A percentile compares a stretch with the other conserved stretches of the same genome.
phyloP scores from a whole-genome alignment of 164 flowering plant genomes.

The Amborella trichopoda region DNA sequence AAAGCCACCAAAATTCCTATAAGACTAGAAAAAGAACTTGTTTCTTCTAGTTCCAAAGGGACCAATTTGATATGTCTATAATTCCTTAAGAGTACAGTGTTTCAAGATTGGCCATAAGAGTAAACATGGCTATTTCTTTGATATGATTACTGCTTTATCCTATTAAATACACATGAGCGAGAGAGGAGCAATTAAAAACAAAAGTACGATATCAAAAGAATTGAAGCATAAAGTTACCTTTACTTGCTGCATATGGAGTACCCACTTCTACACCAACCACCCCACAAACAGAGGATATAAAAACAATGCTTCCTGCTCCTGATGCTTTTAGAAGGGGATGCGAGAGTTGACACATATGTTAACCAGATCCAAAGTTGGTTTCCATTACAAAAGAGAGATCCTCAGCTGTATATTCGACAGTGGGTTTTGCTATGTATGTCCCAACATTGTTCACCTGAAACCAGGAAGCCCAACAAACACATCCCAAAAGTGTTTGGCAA shows the following conservation, averaged over 20 bases:
- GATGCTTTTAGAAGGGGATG: constrained; percentile 47
- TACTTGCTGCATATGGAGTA: constrained; percentile 27
- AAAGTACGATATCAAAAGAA: not conserved
- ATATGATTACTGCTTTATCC: too few species aligned
- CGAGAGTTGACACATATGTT: constrained; percentile 40
- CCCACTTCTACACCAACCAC: constrained; percentile 11
- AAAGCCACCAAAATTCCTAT: too few species aligned
- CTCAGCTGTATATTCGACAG: constrained; percentile 23
- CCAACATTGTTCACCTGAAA: constrained; percentile 43
- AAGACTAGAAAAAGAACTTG: too few species aligned
- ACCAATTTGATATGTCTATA: too few species aligned
- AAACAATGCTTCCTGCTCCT: constrained; percentile 30
- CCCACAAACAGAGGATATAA: constrained; percentile 36
- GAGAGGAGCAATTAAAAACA: not conserved
- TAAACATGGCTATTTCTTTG: too few species aligned
- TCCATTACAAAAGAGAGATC: constrained; percentile 26
- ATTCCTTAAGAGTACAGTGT: too few species aligned
- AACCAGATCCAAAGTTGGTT: constrained; percentile 38
- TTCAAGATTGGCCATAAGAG: too few species aligned
- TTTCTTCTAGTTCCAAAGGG: too few species aligned
- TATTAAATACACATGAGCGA: too few species aligned
- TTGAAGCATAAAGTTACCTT: constrained; percentile 18
- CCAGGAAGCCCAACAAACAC: too few species aligned
- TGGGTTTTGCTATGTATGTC: constrained; percentile 20
- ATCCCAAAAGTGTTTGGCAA: too few species aligned